phyloP scores from a whole-genome alignment of 257 asterid species.

The Linderniella brevidens region DNA sequence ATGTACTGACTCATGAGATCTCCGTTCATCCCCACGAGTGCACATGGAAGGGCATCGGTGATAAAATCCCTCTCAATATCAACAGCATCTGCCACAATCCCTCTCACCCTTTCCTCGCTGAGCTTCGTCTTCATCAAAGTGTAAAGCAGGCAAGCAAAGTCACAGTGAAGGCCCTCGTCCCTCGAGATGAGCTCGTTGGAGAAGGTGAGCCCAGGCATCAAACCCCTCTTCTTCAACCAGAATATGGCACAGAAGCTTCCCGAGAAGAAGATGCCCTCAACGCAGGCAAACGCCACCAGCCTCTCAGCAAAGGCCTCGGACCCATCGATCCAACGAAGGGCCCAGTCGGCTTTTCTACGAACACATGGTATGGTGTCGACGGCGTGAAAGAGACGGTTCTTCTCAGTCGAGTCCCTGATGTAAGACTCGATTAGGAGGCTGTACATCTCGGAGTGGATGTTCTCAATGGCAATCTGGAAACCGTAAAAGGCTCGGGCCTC shows the following conservation, averaged over 20 bases:
- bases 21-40: slow-evolving; percentile 73
- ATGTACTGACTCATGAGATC: slow-evolving; percentile 68
- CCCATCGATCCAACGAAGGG: slow-evolving; percentile 89
- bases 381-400: slow-evolving; percentile 49
- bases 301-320: slow-evolving; percentile 70
- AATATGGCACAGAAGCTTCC: slow-evolving; percentile 87
- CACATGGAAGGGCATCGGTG: slow-evolving; percentile 71
- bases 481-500: slow-evolving; percentile 98
- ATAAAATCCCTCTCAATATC: slow-evolving; percentile 72
- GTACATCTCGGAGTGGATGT: slow-evolving; percentile 95
- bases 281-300: slow-evolving; percentile 70
- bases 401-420: slow-evolving; percentile 65
- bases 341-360: slow-evolving; percentile 77
- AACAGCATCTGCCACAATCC: slow-evolving; percentile 53
- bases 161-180: slow-evolving; percentile 86
- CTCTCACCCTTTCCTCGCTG: slow-evolving; percentile 58
- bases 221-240: slow-evolving; percentile 79
- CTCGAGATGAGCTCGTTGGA: slow-evolving; percentile 77
- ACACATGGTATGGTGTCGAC: slow-evolving; percentile 77
- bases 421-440: slow-evolving; percentile 65
- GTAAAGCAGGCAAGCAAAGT: slow-evolving; percentile 78
- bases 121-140: slow-evolving; percentile 43
- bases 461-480: slow-evolving; percentile 85
- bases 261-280: slow-evolving; percentile 82
- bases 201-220: slow-evolving; percentile 79